Base-by-base conservation (phyloP, 306 rosid genomes). In the Cucurbita pepo region DNA sequence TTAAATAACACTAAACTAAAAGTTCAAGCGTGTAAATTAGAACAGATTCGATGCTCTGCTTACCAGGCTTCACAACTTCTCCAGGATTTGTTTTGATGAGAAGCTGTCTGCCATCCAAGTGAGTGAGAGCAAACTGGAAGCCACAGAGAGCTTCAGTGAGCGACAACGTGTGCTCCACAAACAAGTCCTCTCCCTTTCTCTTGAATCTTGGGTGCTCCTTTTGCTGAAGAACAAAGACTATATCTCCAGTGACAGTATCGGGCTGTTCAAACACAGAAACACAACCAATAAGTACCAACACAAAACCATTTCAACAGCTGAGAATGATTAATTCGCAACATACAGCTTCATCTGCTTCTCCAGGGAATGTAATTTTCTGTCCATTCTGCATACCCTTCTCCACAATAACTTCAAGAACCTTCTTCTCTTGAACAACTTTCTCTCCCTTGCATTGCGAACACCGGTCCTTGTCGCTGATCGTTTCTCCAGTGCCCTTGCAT, bases 311-410 rank as follows among this genome's bases (percentile, higher is more conserved):
- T 62, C 34, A 40, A 61, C 41, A 11, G 25, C 5, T 10, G 12
- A 55, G 53, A 66, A 44, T 41, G 11, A 12, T 5, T 65, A 7
- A 36, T 60, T 61, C 37, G 18, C 16, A 21, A n/a, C 56, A 58
- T 40, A 91, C 93, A 3, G 97, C 89, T 76, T 86, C 96, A 82
- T 92, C 96, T 40, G 97, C 94, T 88, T 86, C 96, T 41, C 97
- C 96, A 13, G 92, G 95, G 86, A 92, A 92, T n/a, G 92, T 88
- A 54, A 92, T 85, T 77, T 81, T 89, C 85, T 91, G 97, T 13
- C 88, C 89, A 44, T 88, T 87, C 80, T 83, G 91, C 97, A 89
- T 92, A 6, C 97, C 97, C 83, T 88, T 92, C 89, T 92, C 97
- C 62, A 92, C 96, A 70, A 65, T 5, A 15, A 88, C 95, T 74